Base-by-base conservation (phyloP, 352 stramenopile species). In the Globisporangium apiculatum region DNA sequence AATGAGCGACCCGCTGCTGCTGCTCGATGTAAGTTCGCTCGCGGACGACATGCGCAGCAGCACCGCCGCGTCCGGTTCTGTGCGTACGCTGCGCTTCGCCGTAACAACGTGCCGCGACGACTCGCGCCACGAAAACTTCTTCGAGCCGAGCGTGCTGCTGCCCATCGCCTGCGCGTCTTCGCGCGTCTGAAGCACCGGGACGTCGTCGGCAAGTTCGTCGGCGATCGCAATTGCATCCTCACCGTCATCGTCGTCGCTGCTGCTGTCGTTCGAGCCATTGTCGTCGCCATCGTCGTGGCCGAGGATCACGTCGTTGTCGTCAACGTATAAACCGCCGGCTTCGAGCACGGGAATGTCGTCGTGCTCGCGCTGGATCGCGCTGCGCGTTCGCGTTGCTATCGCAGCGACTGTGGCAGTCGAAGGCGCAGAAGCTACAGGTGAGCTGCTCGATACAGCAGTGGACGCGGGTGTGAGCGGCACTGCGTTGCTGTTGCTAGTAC, bases 301-400 rank as follows among this genome's bases (percentile, higher is more conserved):
- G 47, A 58, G 35, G 11, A 64, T 38, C 11, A 50, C 24, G n/a
- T 56, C 53, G 45, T 65, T 65, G 4, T 73, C 60, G 35, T 71
- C 55, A 3, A 69, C 64, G 40, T 70, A 62, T 3, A 49, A 48
- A 15, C 45, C 45, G n/a, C 45, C 59, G 36, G 40, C 67, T 51
- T 89, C 82, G 17, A 91, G 58, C 55, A 91, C 82, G 5, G 82
- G 82, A 42, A 91, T 89, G 53, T 91, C 82, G 45, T 78, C 73
- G 41, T 82, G 68, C 18, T 62, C 31, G 2, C 48, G 42, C 42
- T 51, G 42, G 4, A 41, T 24, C 7, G 37, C 12, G 6, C 55
- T 42, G 60, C 35, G 31, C 59, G 51, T 48, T 11, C 45, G 45
- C n/a, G 45, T 24, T 9, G 62, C 62, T 35, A 53, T 64, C 45